These are phyloP conservation scores for Hanseniaspora lindneri DNA, from an alignment of 805 yeast species.

Conservation along the genomic window DNA sequence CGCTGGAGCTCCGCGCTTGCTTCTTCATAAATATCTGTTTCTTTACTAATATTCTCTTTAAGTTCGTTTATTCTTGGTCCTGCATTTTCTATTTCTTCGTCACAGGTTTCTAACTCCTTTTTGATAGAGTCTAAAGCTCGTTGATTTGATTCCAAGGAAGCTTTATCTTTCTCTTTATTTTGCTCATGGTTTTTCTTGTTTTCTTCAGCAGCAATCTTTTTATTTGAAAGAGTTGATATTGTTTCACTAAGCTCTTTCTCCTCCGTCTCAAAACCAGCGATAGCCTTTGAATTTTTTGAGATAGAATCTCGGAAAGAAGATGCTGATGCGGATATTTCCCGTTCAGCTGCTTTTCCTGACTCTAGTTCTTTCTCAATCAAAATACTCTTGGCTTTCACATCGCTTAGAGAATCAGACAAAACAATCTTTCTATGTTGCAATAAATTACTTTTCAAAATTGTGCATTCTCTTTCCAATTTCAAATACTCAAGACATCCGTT, in stretches of 20 bases:
- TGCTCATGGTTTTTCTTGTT: constrained; percentile 50
- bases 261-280: constrained; percentile 26
- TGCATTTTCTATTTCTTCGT: constrained; percentile 34
- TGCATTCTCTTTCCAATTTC: constrained; percentile 48
- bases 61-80: constrained; percentile 34
- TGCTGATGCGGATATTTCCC: constrained; percentile 28
- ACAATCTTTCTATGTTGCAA: constrained; percentile 45
- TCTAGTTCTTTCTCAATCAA: constrained; percentile 34
- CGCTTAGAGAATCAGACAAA: too few species aligned
- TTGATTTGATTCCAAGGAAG: constrained; percentile 36
- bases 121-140: constrained; percentile 34
- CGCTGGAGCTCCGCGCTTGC: constrained; percentile 57
- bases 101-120: constrained; percentile 29
- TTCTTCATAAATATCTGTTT: constrained; percentile 46
- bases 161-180: constrained; percentile 46
- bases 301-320: constrained; percentile 30
- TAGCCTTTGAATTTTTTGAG: constrained; percentile 21
- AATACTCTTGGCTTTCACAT: constrained; percentile 29
- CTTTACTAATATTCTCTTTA: constrained; percentile 39
- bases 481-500: constrained; percentile 58
- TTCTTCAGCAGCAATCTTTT: constrained; percentile 59
- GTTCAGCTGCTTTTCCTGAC: constrained; percentile 34
- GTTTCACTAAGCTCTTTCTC: constrained; percentile 22
- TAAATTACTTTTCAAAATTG: constrained; percentile 41
- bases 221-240: constrained; percentile 21